phyloP scores from a whole-genome alignment of 129 eudicot genomes.

The carrot (Daucus carota) region DNA sequence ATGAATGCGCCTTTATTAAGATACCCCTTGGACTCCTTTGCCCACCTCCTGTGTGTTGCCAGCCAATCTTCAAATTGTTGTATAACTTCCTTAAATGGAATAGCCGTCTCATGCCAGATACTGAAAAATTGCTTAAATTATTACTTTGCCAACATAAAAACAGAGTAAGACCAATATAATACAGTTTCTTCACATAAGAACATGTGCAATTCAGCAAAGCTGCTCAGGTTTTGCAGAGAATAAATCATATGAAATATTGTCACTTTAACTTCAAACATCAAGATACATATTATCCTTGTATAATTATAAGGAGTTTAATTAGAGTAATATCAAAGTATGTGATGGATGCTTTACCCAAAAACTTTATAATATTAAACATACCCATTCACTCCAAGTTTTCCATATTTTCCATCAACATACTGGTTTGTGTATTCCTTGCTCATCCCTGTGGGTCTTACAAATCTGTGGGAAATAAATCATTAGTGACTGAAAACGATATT shows the following conservation, averaged over 20 bases:
- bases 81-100: constrained; percentile 4
- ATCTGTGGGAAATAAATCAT: constrained; percentile 34
- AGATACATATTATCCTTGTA: neutral
- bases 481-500: neutral
- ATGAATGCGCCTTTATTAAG: neutral
- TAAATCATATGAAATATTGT: too few relatives aligned
- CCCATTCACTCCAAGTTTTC: constrained; percentile 79
- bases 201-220: neutral
- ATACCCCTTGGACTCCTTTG: neutral
- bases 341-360: neutral
- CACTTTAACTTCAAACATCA: neutral
- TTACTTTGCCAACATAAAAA: too few relatives aligned
- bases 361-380: constrained; percentile 16
- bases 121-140: neutral
- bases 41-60: neutral
- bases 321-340: neutral
- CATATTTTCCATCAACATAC: constrained; percentile 83
- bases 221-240: neutral
- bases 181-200: neutral
- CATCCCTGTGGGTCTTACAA: constrained; percentile 82
- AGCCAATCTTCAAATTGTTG: constrained; percentile 2
- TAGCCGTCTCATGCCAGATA: neutral
- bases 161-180: too few relatives aligned
- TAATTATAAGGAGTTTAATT: neutral
- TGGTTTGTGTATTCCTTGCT: constrained; percentile 56